These are phyloP conservation scores for Diplodia mutila DNA, from an alignment of 2,329 filamentous ascomycete species.

Conservation along the genomic window DNA sequence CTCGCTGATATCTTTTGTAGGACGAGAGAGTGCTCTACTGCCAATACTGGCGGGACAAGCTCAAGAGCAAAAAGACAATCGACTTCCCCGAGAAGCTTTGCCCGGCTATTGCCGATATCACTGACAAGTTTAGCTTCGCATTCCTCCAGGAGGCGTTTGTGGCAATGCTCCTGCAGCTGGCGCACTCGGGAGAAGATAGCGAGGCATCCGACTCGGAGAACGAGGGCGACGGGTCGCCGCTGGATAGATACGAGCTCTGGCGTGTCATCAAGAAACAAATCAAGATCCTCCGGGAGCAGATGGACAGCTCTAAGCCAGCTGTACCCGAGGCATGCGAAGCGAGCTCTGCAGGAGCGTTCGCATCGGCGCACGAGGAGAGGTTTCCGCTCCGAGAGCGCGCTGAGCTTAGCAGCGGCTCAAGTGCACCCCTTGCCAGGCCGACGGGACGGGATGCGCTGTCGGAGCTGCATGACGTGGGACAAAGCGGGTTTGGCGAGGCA, in stretches of 20 bases:
- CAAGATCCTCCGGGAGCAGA: constrained; percentile 62
- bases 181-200: constrained; percentile 36
- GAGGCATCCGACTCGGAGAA: constrained; percentile 11
- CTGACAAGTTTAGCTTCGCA: constrained; percentile 49
- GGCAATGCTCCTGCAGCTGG: constrained; percentile 45
- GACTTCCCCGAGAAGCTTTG: constrained; percentile 49
- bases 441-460: constrained; percentile 11
- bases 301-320: constrained; percentile 41
- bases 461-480: constrained; percentile 4
- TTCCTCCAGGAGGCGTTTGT: constrained; percentile 53
- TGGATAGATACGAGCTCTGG: constrained; percentile 62
- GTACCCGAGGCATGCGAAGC: constrained; percentile 17
- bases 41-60: constrained; percentile 65
- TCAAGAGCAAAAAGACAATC: constrained; percentile 58
- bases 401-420: constrained; percentile 31
- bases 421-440: not conserved
- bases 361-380: constrained; percentile 31
- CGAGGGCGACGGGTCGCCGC: constrained; percentile 48
- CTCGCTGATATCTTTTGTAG: constrained; percentile 33
- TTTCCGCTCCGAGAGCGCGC: constrained; percentile 31
- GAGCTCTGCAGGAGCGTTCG: not conserved
- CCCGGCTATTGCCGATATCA: constrained; percentile 46
- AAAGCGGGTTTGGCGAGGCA: not conserved
- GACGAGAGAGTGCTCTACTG: constrained; percentile 63
- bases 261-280: constrained; percentile 67